Evolutionary conservation across 768 basidiomycete species (phyloP).

Genomic region (Pulveroboletus ravenelii): DNA sequence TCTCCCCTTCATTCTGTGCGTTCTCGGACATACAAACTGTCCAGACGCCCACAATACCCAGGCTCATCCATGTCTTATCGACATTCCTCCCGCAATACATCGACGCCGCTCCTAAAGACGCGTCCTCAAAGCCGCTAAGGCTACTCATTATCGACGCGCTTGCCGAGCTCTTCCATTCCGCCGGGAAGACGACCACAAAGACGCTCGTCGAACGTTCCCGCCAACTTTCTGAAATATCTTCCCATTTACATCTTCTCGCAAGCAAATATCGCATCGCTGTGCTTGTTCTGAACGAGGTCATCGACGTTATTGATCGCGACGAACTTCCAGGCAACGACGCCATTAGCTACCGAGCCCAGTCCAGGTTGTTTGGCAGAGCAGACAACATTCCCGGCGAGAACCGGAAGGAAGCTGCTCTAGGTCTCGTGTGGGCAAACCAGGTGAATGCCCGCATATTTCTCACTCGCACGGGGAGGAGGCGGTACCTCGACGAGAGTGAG

Average conservation of each 20-base stretch:
- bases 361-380: slow-evolving; percentile 70
- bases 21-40: slow-evolving; percentile 62
- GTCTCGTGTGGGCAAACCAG: slow-evolving; percentile 92
- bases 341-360: slow-evolving; percentile 66
- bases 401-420: slow-evolving; percentile 76
- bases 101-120: slow-evolving; percentile 25
- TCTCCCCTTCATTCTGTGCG: slow-evolving; percentile 40
- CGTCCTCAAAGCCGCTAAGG: slow-evolving; percentile 53
- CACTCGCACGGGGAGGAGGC: slow-evolving; percentile 65
- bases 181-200: slow-evolving; percentile 51
- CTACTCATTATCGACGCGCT: slow-evolving; percentile 86
- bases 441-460: slow-evolving; percentile 84
- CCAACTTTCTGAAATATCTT: slow-evolving; percentile 61
- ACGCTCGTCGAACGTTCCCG: slow-evolving; percentile 72
- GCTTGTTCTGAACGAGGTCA: slow-evolving; percentile 85
- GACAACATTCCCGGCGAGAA: slow-evolving; percentile 54
- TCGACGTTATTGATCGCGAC: slow-evolving; percentile 60
- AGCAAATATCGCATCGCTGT: slow-evolving; percentile 61
- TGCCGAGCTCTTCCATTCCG: slow-evolving; percentile 75
- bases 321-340: slow-evolving; percentile 13
- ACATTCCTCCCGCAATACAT: slow-evolving; percentile 52
- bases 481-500: slow-evolving; percentile 43
- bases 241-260: slow-evolving; percentile 68
- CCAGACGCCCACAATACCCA: slow-evolving; percentile 48
- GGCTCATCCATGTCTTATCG: slow-evolving; percentile 52